Evolutionary conservation across 2,329 filamentous ascomycete species (phyloP), one percentile per base, ranked within the genome.

Genomic region (Lasiodiplodia sp.): DNA sequence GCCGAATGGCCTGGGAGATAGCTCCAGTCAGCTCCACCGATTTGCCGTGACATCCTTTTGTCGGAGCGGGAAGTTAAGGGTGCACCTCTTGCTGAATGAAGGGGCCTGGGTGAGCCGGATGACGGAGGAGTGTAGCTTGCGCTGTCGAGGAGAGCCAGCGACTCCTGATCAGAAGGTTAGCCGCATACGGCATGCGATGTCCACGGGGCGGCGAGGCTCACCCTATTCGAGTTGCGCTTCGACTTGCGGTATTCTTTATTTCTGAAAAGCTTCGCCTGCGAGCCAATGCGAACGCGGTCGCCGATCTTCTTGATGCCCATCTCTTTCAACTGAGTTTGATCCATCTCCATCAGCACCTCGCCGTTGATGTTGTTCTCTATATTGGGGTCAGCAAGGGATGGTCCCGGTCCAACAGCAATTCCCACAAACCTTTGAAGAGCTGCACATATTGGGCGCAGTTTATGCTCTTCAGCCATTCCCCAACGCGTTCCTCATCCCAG

Each of bases 281-380:
- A 79, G 55, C 82, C 81, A 70, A 99, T 91, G 71, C 95, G 92
- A 44, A 99, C 95, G 66, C 96, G 90, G 80, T 99, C 96, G 71
- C 96, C 96, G 72, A 99, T 92, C 81, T 98, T 99, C 74, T 97
- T 96, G 74, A 99, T 95, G 53, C 96, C 96, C 89, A 99, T 97
- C 80, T 99, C 96, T 80, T 97, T 96, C 71, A 99, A 86, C 51
- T 97, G 93, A 68, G 94, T 91, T 84, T 97, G 96, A 81, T 99
- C 96, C 86, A 97, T 95, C 82, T 99, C 96, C 73, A 99, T 86
- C 55, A 99, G 85, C 77, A 97, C 97, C 82, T 97, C 94, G 75
- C 96, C 96, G 78, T 96, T 99, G 84, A 99, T 97, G 80, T 98
- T 93, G 79, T 99, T 97, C 77, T 90, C 86, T 88, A 70, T 31